Evolutionary conservation across 768 basidiomycete species (phyloP).

Genomic region (Dacryopinax spathularia): DNA sequence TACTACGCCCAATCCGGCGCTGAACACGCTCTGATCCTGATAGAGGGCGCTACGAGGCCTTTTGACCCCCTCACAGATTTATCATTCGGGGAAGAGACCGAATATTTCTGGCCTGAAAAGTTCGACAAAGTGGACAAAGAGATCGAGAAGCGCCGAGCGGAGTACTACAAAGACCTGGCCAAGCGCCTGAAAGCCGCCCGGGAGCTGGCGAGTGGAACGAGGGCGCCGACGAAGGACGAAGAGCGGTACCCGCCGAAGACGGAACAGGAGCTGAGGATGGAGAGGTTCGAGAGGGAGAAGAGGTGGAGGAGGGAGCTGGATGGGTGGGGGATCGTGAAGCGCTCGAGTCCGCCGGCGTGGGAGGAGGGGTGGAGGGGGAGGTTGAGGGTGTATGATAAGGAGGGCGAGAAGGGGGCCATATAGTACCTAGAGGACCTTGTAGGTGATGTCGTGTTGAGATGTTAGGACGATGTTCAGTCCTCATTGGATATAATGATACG

Average conservation of each 20-base stretch:
- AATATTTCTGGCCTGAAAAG: conserved; percentile 56
- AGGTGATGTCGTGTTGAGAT: too few relatives aligned
- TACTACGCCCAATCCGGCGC: conserved; percentile 65
- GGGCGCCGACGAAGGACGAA: conserved; percentile 83
- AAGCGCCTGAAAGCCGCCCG: conserved; percentile 57
- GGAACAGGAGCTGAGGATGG: conserved; percentile 76
- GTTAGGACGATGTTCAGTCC: too few relatives aligned
- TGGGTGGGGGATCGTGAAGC: conserved; percentile 66
- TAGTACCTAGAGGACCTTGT: neutral
- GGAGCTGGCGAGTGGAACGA: conserved; percentile 52
- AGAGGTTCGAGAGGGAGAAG: conserved; percentile 77
- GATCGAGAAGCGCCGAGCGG: conserved; percentile 52
- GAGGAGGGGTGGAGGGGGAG: conserved; percentile 52
- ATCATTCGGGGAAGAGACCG: conserved; percentile 55
- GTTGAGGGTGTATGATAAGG: conserved; percentile 42
- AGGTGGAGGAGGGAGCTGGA: conserved; percentile 66
- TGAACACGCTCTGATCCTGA: conserved; percentile 63
- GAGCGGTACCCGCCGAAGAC: conserved; percentile 60
- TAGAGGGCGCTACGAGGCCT: conserved; percentile 48
- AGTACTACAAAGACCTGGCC: conserved; percentile 61
- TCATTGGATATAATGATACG: neutral
- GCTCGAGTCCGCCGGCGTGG: conserved; percentile 54
- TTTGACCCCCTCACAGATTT: conserved; percentile 49
- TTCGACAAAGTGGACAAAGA: conserved; percentile 36
- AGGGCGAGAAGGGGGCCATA: neutral